phyloP scores from a whole-genome alignment of 805 yeast species.

The Saccharomycopsis vini region DNA sequence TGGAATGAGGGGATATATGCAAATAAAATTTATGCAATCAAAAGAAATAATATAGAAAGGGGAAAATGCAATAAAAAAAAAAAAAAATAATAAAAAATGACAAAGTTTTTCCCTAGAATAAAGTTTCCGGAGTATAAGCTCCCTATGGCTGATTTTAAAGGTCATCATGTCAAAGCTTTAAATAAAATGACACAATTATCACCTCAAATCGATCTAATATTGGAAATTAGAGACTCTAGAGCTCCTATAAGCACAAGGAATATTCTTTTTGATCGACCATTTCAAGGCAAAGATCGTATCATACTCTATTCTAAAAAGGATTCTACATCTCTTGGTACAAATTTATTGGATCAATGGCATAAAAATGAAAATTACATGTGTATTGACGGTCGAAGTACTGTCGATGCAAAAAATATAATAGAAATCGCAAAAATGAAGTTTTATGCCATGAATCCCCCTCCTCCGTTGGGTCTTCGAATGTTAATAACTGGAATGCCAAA shows the following conservation, averaged over 20 bases:
- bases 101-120: conserved; percentile 64
- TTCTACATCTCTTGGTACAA: conserved; percentile 37
- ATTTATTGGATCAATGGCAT: conserved; percentile 42
- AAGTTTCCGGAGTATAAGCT: conserved; percentile 69
- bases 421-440: conserved; percentile 39
- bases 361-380: conserved; percentile 38
- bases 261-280: conserved; percentile 60
- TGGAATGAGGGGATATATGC: no score
- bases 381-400: conserved; percentile 46
- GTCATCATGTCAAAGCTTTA: conserved; percentile 81
- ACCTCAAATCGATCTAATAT: conserved; percentile 70
- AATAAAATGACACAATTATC: conserved; percentile 55
- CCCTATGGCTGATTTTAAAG: conserved; percentile 71
- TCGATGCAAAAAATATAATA: conserved; percentile 44
- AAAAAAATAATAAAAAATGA: no score
- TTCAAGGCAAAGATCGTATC: conserved; percentile 39
- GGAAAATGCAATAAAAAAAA: no score
- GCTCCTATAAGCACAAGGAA: conserved; percentile 85
- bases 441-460: conserved; percentile 47
- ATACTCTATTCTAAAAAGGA: conserved; percentile 75
- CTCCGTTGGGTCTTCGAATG: conserved; percentile 74
- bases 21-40: no score
- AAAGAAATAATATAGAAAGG: no score
- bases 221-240: conserved; percentile 82
- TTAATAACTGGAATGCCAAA: conserved; percentile 93